These are phyloP conservation scores for Ottelia alismoides DNA, from an alignment of 106 monocot genomes.

Conservation along the genomic window DNA sequence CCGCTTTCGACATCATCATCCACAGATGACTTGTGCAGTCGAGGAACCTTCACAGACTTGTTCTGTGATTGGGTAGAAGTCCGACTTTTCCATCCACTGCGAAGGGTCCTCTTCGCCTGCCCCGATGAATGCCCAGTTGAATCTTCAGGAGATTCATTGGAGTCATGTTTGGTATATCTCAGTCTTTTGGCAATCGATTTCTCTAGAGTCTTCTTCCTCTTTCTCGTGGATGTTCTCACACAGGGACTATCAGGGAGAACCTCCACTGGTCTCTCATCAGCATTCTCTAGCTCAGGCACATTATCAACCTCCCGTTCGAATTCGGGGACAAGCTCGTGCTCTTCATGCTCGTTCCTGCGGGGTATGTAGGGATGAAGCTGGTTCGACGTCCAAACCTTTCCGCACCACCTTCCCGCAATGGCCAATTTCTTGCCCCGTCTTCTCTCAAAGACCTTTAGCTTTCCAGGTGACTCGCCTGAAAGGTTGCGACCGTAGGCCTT, in stretches of 20 bases:
- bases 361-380: constrained; percentile 71
- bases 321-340: too few relatives aligned
- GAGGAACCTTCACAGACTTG: constrained; percentile 19
- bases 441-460: constrained; percentile 18
- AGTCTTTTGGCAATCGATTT: constrained; percentile 22
- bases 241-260: constrained; percentile 1
- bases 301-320: too few relatives aligned
- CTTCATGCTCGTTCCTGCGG: constrained; percentile 10
- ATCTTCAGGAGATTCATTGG: constrained; percentile 1
- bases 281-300: background rate
- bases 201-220: constrained; percentile 19
- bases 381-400: constrained; percentile 76
- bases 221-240: constrained; percentile 22
- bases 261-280: constrained; percentile 9
- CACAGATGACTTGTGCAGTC: too few relatives aligned
- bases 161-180: constrained; percentile 3
- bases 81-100: too few relatives aligned
- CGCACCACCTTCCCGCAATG: constrained; percentile 76
- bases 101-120: too few relatives aligned
- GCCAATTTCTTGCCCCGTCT: constrained; percentile 35
- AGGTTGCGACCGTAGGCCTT: constrained; percentile 37
- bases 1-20: constrained; percentile 24
- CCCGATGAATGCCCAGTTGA: constrained; percentile 10
- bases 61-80: too few relatives aligned
- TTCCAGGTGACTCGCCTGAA: constrained; percentile 22